A percentile compares a stretch with the other conserved stretches of the same genome.
These are phyloP conservation scores for Clathrospora elynae DNA, from an alignment of 2,329 filamentous ascomycete species.

Conservation along the genomic window DNA sequence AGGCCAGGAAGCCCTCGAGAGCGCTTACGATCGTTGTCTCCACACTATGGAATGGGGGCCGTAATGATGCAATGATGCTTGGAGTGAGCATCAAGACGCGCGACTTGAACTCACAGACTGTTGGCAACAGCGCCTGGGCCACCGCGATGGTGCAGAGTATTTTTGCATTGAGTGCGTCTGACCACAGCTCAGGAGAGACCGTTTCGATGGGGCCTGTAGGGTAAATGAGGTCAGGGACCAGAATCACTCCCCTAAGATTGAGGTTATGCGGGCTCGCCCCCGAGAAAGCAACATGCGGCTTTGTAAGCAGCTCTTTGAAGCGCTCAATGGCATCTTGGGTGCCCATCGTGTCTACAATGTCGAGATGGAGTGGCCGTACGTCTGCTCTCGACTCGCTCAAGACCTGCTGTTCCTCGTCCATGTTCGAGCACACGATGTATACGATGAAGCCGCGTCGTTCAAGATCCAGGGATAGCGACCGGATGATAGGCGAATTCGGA, in stretches of 20 bases:
- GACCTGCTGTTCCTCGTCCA: conserved; percentile 82
- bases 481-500: conserved; percentile 80
- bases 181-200: conserved; percentile 80
- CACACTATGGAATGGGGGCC: conserved; percentile 79
- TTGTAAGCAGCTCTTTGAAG: conserved; percentile 73
- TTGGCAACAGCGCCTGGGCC: conserved; percentile 78
- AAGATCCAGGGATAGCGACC: conserved; percentile 81
- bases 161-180: conserved; percentile 89
- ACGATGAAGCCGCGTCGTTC: conserved; percentile 93
- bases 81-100: conserved; percentile 78
- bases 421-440: conserved; percentile 83
- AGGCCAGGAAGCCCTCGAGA: conserved; percentile 82
- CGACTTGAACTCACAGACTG: conserved; percentile 61
- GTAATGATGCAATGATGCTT: conserved; percentile 77
- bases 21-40: conserved; percentile 86
- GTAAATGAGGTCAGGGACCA: conserved; percentile 80
- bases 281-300: conserved; percentile 75
- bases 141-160: conserved; percentile 87
- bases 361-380: conserved; percentile 79
- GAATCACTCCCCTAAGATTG: conserved; percentile 76
- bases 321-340: conserved; percentile 71
- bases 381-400: conserved; percentile 78
- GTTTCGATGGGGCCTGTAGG: conserved; percentile 84
- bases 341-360: conserved; percentile 76
- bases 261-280: conserved; percentile 77